Evolutionary conservation across 2,329 filamentous ascomycete genomes (phyloP).

Genomic region (Aspergillus ochraceus): DNA sequence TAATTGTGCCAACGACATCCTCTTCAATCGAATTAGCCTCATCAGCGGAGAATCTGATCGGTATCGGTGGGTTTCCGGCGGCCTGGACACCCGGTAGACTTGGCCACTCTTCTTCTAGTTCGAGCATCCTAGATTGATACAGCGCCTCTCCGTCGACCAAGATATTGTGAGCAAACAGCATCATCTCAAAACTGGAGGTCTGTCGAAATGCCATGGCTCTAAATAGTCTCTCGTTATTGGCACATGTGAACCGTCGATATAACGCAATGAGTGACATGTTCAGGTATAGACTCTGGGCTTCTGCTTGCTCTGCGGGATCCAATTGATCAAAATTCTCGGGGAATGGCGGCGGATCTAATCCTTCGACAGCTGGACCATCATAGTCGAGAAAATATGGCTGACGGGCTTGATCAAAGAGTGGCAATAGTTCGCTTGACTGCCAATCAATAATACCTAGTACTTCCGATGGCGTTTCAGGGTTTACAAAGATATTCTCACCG

Average conservation of each 20-base stretch:
- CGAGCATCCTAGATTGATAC: conserved; percentile 9
- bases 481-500: conserved; percentile 30
- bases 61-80: conserved; percentile 10
- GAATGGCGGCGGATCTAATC: conserved; percentile 7
- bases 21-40: conserved; percentile 8
- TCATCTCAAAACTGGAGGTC: conserved; percentile 14
- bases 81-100: conserved; percentile 11
- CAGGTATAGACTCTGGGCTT: conserved; percentile 10
- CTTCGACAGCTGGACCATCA: conserved; percentile 24
- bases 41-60: conserved; percentile 9
- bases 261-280: conserved; percentile 11
- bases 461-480: conserved; percentile 19
- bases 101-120: conserved; percentile 13
- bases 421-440: conserved; percentile 29
- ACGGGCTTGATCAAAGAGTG: conserved; percentile 38
- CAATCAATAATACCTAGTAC: conserved; percentile 27
- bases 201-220: conserved; percentile 13
- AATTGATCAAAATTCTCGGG: conserved; percentile 8
- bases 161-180: conserved; percentile 13
- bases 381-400: conserved; percentile 36
- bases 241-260: conserved; percentile 11
- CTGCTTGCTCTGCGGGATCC: conserved; percentile 5
- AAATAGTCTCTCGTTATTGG: conserved; percentile 8
- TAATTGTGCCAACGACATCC: conserved; percentile 11
- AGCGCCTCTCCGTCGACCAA: conserved; percentile 15